Percentiles rank a stretch among this genome's conserved stretches.
Evolutionary conservation across 2,329 filamentous ascomycete genomes (phyloP).

Genomic region (Penicillium sp.): DNA sequence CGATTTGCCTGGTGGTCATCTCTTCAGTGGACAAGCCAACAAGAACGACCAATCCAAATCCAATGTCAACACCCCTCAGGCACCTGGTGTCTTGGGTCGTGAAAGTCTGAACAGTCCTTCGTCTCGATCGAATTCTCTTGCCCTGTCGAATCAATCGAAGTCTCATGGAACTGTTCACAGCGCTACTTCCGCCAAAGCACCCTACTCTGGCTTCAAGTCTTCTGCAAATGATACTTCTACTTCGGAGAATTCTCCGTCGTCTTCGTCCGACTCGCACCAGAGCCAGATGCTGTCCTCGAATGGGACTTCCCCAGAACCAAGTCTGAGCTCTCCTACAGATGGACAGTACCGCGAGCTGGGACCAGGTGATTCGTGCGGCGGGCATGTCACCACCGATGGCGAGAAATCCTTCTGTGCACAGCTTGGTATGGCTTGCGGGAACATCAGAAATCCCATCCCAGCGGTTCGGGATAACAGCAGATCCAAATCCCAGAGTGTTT

Average conservation of each 20-base stretch:
- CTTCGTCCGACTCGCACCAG: constrained; percentile 50
- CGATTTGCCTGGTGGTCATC: constrained; percentile 59
- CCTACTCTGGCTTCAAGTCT: constrained; percentile 24
- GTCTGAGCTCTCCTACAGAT: constrained; percentile 42
- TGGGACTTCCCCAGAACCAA: constrained; percentile 52
- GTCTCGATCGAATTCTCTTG: constrained; percentile 12
- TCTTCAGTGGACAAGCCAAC: constrained; percentile 50
- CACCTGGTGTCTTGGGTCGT: constrained; percentile 35
- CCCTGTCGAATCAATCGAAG: constrained; percentile 11
- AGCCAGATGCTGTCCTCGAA: constrained; percentile 47
- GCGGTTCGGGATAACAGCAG: constrained; percentile 33
- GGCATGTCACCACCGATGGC: constrained; percentile 38
- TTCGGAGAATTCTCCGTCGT: constrained; percentile 47
- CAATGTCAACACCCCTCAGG: constrained; percentile 20
- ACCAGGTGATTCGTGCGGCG: constrained; percentile 31
- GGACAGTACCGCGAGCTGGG: constrained; percentile 37
- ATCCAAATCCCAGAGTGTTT: constrained; percentile 30
- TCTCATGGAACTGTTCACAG: constrained; percentile 15
- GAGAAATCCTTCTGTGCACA: constrained; percentile 48
- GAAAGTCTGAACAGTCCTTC: constrained; percentile 21
- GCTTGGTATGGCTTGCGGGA: constrained; percentile 48
- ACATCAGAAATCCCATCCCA: constrained; percentile 46
- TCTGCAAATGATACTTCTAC: constrained; percentile 37
- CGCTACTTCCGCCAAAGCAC: constrained; percentile 15
- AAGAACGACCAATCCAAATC: constrained; percentile 34